Conservation (phyloP, 169 alveolate species). For the Miamiensis avidus region DNA sequence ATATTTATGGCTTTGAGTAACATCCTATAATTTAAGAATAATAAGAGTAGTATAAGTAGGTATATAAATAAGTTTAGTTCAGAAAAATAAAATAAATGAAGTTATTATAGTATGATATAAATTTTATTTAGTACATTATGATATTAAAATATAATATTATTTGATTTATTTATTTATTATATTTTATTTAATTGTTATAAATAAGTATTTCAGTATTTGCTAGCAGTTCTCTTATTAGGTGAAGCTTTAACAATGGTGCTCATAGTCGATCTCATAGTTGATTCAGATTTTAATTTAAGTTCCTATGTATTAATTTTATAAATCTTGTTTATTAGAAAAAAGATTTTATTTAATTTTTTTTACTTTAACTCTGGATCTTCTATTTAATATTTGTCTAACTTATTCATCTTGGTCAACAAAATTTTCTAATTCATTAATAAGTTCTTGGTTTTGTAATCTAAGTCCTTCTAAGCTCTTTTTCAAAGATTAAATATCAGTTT, state of each 20-base stretch:
- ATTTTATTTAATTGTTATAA: background rate
- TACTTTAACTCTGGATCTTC: slow-evolving; percentile 11
- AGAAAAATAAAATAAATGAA: too few relatives aligned
- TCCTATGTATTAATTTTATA: background rate
- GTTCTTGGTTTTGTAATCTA: slow-evolving; percentile 3
- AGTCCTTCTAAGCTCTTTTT: slow-evolving; percentile 7
- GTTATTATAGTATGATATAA: too few relatives aligned
- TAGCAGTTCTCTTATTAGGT: background rate
- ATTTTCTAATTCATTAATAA: slow-evolving; percentile 11
- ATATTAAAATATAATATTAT: too few relatives aligned
- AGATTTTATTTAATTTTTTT: background rate
- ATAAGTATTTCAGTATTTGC: background rate
- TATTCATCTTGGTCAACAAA: slow-evolving; percentile 24
- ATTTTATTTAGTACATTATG: too few relatives aligned
- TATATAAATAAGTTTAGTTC: too few relatives aligned
- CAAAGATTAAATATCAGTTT: slow-evolving; percentile 8
- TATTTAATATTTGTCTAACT: slow-evolving; percentile 24
- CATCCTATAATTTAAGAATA: too few relatives aligned
- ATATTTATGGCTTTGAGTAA: too few relatives aligned
- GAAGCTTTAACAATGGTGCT: background rate
- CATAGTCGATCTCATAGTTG: background rate
- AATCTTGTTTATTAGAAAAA: background rate
- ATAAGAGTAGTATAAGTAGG: too few relatives aligned
- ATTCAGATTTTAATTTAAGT: background rate
- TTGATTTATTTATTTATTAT: too few relatives aligned